Conservation (phyloP, 2,329 filamentous ascomycete genomes). For the Xylariaceae sp. region DNA sequence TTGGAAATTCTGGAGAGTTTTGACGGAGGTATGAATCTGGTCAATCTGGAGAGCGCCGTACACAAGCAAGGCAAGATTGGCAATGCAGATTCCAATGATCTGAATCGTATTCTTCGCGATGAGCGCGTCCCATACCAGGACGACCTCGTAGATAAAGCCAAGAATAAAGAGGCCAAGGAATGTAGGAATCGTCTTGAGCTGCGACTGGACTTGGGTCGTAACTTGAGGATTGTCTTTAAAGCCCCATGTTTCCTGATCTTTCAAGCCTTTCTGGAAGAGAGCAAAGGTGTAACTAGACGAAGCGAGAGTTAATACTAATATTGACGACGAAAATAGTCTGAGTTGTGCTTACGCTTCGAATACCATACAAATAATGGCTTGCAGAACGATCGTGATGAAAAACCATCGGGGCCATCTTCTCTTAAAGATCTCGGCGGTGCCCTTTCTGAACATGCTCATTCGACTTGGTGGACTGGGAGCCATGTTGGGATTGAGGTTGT, state of each 20-base stretch:
- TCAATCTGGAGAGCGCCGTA: conserved; percentile 94
- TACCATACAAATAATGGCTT: conserved; percentile 79
- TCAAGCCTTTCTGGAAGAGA: conserved; percentile 74
- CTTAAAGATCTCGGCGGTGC: conserved; percentile 76
- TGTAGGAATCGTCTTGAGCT: conserved; percentile 81
- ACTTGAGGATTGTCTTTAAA: conserved; percentile 49
- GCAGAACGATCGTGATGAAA: conserved; percentile 72
- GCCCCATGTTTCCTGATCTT: conserved; percentile 42
- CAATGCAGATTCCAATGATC: conserved; percentile 90
- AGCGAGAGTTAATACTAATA: conserved; percentile 18
- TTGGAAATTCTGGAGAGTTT: conserved; percentile 51
- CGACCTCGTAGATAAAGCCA: conserved; percentile 89
- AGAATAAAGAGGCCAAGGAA: conserved; percentile 98
- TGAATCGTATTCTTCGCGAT: conserved; percentile 98
- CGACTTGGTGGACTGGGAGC: conserved; percentile 42
- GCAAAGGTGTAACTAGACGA: conserved; percentile 81
- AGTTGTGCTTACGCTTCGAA: conserved; percentile 79
- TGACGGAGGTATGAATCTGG: conserved; percentile 80
- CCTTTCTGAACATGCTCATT: conserved; percentile 42
- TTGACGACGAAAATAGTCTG: neutral
- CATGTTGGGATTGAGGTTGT: conserved; percentile 43
- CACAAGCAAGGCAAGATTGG: conserved; percentile 88
- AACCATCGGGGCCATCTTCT: conserved; percentile 90
- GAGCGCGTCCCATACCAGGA: conserved; percentile 91
- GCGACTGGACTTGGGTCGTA: conserved; percentile 55